These are phyloP conservation scores for apple (Malus domestica) DNA, from an alignment of 306 rosid species.

Conservation along the genomic window DNA sequence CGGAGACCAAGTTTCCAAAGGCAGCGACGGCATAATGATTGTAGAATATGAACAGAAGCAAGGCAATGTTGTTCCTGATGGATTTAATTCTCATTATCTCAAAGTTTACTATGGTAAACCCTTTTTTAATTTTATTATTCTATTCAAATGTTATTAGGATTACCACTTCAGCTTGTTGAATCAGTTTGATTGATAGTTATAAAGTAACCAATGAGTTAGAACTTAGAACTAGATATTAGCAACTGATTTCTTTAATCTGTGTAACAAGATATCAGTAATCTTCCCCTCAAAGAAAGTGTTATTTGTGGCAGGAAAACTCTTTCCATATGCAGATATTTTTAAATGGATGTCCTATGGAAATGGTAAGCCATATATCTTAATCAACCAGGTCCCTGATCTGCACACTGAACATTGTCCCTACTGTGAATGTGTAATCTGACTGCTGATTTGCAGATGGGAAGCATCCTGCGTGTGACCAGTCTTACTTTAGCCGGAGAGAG, in stretches of 20 bases:
- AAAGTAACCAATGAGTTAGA: not conserved
- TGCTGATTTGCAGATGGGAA: constrained; percentile 61
- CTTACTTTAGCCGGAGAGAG: constrained; percentile 73
- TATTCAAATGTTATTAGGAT: not conserved
- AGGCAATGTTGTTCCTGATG: constrained; percentile 23
- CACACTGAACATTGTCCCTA: not conserved
- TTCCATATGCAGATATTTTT: constrained; percentile 62
- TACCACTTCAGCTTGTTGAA: not conserved
- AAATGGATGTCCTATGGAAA: constrained; percentile 85
- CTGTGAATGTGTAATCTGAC: not conserved
- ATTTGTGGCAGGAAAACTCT: constrained; percentile 59
- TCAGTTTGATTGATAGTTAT: not conserved
- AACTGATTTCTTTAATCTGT: not conserved
- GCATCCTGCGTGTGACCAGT: constrained; percentile 78
- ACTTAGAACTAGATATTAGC: not conserved
- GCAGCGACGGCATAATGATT: constrained; percentile 35
- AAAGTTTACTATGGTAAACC: constrained; percentile 55
- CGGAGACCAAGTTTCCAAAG: constrained; percentile 27
- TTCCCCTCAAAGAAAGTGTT: not conserved
- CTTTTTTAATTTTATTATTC: not conserved
- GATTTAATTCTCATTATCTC: constrained; percentile 41
- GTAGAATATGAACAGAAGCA: constrained; percentile 33
- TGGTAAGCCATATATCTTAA: constrained; percentile 32
- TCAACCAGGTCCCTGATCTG: not conserved
- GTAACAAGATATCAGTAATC: not conserved